phyloP scores from a whole-genome alignment of 164 flowering plant genomes.

The Kalanchoe fedtschenkoi region DNA sequence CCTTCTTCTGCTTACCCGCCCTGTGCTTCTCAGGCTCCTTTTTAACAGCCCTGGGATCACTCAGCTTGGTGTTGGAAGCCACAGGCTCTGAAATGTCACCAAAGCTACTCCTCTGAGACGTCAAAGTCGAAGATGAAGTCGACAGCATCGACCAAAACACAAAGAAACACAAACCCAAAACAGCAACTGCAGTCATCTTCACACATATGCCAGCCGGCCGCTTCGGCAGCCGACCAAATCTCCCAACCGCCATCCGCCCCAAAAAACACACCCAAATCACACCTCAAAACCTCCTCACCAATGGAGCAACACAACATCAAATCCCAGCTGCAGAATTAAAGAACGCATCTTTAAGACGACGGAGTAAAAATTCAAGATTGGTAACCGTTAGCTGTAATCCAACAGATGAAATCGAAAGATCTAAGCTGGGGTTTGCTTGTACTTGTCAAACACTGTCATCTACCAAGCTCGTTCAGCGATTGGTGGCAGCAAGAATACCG shows the following conservation, averaged over 20 bases:
- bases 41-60: constrained; percentile 8
- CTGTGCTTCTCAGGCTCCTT: constrained; percentile 12
- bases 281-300: background rate
- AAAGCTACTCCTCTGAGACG: constrained; percentile 62
- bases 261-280: constrained; percentile 14
- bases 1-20: constrained; percentile 19
- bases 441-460: background rate
- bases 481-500: background rate
- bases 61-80: constrained; percentile 17
- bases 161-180: constrained; percentile 70
- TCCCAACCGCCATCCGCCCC: constrained; percentile 44
- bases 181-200: constrained; percentile 58
- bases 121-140: constrained; percentile 37
- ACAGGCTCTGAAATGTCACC: constrained; percentile 51
- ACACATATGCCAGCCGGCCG: constrained; percentile 59
- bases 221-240: constrained; percentile 50
- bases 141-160: constrained; percentile 67
- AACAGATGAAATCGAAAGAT: background rate
- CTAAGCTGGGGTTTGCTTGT: background rate
- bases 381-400: background rate
- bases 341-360: background rate
- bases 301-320: background rate
- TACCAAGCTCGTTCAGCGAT: background rate
- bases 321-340: background rate
- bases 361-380: background rate